These are phyloP conservation scores for Pisolithus albus DNA, from an alignment of 768 basidiomycete species.

Conservation along the genomic window DNA sequence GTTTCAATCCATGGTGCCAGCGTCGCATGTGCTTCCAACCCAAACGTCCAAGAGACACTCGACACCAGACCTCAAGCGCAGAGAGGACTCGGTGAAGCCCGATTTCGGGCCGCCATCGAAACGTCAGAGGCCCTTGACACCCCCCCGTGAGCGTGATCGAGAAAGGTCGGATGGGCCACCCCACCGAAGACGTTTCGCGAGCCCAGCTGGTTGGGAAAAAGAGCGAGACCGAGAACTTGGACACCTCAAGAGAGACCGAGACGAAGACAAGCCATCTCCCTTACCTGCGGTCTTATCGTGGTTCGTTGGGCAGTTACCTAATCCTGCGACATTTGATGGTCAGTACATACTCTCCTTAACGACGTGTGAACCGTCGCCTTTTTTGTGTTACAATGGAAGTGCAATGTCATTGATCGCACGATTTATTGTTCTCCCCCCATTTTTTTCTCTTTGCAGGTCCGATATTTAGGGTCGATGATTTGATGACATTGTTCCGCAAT, in stretches of 20 bases:
- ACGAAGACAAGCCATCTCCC: constrained; percentile 43
- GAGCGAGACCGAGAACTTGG: constrained; percentile 39
- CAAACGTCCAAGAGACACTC: constrained; percentile 26
- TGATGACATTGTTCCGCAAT: constrained; percentile 78
- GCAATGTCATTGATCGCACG: constrained; percentile 8
- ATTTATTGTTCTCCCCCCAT: constrained; percentile 1
- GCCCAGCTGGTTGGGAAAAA: constrained; percentile 36
- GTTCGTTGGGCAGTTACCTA: constrained; percentile 80
- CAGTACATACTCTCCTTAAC: constrained; percentile 19
- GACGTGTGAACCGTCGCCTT: neutral
- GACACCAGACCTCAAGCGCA: constrained; percentile 33
- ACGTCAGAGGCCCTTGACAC: constrained; percentile 41
- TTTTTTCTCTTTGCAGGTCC: constrained; percentile 50
- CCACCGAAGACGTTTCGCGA: constrained; percentile 34
- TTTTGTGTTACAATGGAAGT: constrained; percentile 7
- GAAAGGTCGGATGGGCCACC: constrained; percentile 33
- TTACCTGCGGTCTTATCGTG: constrained; percentile 62
- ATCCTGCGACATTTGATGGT: constrained; percentile 78
- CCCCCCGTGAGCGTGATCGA: constrained; percentile 45
- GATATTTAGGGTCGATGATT: constrained; percentile 82
- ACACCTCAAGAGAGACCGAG: constrained; percentile 34
- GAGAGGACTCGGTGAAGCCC: constrained; percentile 36
- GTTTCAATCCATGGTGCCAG: constrained; percentile 26
- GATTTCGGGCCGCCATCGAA: constrained; percentile 37
- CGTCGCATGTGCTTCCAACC: constrained; percentile 18